These are phyloP conservation scores for Globisporangium paddicum DNA, from an alignment of 352 stramenopile genomes.

Conservation along the genomic window DNA sequence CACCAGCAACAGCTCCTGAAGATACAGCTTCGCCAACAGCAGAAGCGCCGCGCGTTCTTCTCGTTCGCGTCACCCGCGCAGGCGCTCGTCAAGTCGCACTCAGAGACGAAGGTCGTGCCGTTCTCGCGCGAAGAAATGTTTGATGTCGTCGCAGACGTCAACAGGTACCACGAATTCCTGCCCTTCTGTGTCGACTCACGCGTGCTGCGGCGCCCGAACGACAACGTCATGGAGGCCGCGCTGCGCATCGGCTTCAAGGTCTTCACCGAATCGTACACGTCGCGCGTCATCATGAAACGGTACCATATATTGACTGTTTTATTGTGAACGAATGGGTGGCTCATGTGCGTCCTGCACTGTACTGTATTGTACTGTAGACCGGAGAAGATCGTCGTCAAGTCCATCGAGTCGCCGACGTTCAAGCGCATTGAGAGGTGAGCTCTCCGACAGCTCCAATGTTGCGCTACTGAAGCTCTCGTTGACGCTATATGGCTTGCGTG, in stretches of 20 bases:
- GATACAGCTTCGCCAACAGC: background rate
- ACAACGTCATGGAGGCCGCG: conserved; percentile 77
- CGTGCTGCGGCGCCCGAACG: conserved; percentile 60
- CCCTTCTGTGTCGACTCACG: conserved; percentile 79
- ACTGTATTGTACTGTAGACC: conserved; percentile 25
- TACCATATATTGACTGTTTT: no score
- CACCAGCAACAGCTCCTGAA: background rate
- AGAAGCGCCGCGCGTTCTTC: conserved; percentile 34
- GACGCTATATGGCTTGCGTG: background rate
- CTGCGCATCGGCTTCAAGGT: conserved; percentile 74
- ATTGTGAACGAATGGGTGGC: background rate
- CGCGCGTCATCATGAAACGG: conserved; percentile 73
- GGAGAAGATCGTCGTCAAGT: conserved; percentile 66
- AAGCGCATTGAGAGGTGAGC: conserved; percentile 81
- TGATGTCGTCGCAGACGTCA: conserved; percentile 72
- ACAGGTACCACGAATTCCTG: conserved; percentile 69
- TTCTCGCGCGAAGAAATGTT: conserved; percentile 79
- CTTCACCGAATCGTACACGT: conserved; percentile 84
- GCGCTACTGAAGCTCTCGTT: conserved; percentile 5
- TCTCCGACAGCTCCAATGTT: background rate
- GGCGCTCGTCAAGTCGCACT: conserved; percentile 64
- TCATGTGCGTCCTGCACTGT: background rate
- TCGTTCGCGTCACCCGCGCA: conserved; percentile 47
- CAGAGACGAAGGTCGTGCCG: conserved; percentile 66
- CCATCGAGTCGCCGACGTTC: conserved; percentile 81